Conservation (phyloP, 371 early-diverging fungal genomes). For the Mortierella sp. region DNA sequence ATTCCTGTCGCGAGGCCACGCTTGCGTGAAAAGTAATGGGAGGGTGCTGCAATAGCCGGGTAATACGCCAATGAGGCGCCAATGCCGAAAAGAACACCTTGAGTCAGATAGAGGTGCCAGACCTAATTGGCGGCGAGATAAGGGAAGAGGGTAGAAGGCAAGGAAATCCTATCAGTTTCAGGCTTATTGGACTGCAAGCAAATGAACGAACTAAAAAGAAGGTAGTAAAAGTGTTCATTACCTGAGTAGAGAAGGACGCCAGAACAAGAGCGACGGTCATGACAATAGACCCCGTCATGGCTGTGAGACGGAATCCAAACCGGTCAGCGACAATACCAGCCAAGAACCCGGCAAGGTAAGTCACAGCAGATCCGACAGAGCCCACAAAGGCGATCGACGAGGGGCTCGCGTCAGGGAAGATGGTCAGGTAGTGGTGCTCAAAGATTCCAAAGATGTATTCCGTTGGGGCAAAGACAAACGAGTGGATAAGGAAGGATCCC, state of each 20-base stretch:
- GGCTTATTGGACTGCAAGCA: neutral
- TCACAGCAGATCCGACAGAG: constrained; percentile 47
- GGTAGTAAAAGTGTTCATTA: neutral
- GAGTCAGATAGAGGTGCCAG: constrained; percentile 51
- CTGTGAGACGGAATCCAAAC: constrained; percentile 45
- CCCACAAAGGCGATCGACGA: constrained; percentile 56
- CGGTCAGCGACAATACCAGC: constrained; percentile 55
- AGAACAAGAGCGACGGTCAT: constrained; percentile 44
- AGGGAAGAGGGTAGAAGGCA: neutral
- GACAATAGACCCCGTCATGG: constrained; percentile 26
- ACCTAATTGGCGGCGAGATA: constrained; percentile 14
- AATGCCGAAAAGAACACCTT: constrained; percentile 67
- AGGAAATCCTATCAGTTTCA: neutral
- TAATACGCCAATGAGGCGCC: constrained; percentile 74
- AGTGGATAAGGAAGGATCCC: constrained; percentile 48
- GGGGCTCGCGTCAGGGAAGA: constrained; percentile 28
- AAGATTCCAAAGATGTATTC: constrained; percentile 54
- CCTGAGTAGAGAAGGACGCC: constrained; percentile 47
- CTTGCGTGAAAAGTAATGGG: constrained; percentile 69
- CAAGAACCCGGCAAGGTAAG: constrained; percentile 47
- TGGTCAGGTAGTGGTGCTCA: constrained; percentile 42
- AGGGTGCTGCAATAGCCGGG: constrained; percentile 64
- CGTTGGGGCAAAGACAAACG: constrained; percentile 51
- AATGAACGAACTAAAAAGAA: neutral
- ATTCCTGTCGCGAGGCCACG: constrained; percentile 77